These are phyloP conservation scores for Bauhinia variegata DNA, from an alignment of 306 rosid genomes.

Conservation along the genomic window DNA sequence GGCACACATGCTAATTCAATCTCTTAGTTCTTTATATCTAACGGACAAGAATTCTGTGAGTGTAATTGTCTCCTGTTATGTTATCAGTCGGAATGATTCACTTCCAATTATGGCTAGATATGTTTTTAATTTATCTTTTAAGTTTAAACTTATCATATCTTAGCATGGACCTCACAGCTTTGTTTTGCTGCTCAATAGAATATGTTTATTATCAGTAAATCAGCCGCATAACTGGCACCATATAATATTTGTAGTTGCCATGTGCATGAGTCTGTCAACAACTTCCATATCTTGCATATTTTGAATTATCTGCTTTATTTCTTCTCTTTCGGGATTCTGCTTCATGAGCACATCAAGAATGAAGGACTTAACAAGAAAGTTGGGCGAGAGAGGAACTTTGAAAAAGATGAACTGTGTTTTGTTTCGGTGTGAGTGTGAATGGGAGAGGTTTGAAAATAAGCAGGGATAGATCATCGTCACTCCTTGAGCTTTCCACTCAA, in stretches of 20 bases:
- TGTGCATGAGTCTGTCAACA: background rate
- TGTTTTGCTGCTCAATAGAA: conserved; percentile 26
- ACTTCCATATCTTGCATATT: conserved; percentile 11
- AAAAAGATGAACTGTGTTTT: background rate
- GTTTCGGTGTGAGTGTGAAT: no score
- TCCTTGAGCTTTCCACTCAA: background rate
- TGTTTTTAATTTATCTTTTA: conserved; percentile 8
- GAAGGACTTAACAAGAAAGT: conserved; percentile 8
- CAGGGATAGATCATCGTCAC: background rate
- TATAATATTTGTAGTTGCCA: background rate
- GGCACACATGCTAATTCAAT: background rate
- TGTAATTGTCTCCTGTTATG: conserved; percentile 16
- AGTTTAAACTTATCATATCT: conserved; percentile 31
- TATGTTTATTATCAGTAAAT: conserved; percentile 20
- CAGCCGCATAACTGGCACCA: conserved; percentile 3
- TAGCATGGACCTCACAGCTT: conserved; percentile 12
- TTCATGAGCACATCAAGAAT: conserved; percentile 7
- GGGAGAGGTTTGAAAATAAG: conserved; percentile 4
- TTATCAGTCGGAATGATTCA: conserved; percentile 8
- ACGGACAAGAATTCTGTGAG: background rate
- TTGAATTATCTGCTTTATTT: conserved; percentile 7
- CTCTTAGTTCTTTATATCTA: no score
- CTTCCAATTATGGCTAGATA: conserved; percentile 8
- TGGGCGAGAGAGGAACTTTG: background rate
- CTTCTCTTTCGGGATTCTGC: background rate